Evolutionary conservation across 305 asterid species (phyloP).

Genomic region (Fraxinus sp.): DNA sequence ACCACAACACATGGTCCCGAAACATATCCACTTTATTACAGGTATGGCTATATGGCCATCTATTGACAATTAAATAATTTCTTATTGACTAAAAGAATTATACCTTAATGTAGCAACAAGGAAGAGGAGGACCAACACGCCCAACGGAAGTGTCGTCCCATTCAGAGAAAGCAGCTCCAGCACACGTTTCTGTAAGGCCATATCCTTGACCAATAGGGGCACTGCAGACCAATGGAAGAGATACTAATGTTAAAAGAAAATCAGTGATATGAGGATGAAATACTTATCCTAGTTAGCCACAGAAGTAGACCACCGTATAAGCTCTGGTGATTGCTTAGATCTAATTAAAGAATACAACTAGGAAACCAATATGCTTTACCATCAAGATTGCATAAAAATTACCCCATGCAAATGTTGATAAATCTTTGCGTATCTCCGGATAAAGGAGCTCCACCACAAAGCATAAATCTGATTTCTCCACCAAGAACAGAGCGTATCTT

Average conservation of each 20-base stretch:
- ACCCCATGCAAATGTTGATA: conserved; percentile 92
- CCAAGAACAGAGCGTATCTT: conserved; percentile 76
- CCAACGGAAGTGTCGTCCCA: conserved; percentile 77
- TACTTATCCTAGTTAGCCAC: conserved; percentile 17
- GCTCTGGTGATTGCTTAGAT: background rate
- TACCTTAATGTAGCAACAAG: conserved; percentile 87
- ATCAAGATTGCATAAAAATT: conserved; percentile 29
- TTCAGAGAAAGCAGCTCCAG: conserved; percentile 91
- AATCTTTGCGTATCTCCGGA: conserved; percentile 89
- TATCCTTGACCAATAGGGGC: conserved; percentile 95
- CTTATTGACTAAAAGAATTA: conserved; percentile 10
- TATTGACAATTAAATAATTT: conserved; percentile 3
- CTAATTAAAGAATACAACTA: background rate
- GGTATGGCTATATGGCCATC: conserved; percentile 7
- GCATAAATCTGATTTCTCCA: conserved; percentile 83
- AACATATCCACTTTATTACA: conserved; percentile 3
- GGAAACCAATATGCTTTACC: background rate
- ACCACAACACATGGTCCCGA: background rate
- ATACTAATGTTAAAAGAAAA: background rate
- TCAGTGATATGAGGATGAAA: background rate
- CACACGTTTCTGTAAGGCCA: conserved; percentile 88
- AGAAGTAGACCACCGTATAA: conserved; percentile 16
- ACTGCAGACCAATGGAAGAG: conserved; percentile 39
- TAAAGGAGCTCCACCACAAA: conserved; percentile 94
- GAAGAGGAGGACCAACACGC: conserved; percentile 94